phyloP scores from a whole-genome alignment of 2,329 filamentous ascomycete genomes.

The Fusarium coicis region DNA sequence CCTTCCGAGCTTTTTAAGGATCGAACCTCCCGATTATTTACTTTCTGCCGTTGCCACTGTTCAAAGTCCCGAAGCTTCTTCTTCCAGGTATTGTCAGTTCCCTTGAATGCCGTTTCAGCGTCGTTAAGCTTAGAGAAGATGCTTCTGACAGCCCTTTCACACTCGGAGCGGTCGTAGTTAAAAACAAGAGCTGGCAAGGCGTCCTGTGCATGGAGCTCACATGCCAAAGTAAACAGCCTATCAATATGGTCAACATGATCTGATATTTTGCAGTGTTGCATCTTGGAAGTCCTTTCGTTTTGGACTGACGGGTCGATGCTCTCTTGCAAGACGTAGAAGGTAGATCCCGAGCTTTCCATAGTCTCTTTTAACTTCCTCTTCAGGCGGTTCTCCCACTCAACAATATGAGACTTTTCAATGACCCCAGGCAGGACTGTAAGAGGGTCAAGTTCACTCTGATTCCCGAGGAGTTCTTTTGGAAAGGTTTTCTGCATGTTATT shows the following conservation, averaged over 20 bases:
- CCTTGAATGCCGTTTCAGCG: constrained; percentile 52
- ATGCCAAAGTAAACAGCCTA: constrained; percentile 63
- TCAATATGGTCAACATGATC: not conserved
- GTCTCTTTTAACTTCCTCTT: constrained; percentile 69
- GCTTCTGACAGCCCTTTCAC: constrained; percentile 66
- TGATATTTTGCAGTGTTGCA: not conserved
- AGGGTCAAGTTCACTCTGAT: constrained; percentile 48
- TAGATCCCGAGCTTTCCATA: constrained; percentile 62
- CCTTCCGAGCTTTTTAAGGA: not conserved
- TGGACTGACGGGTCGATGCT: not conserved
- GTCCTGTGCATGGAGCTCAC: constrained; percentile 69
- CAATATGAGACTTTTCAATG: constrained; percentile 72
- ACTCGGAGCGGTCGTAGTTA: constrained; percentile 76
- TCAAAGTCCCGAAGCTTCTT: not conserved
- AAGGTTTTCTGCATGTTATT: constrained; percentile 64
- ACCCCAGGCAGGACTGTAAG: constrained; percentile 60
- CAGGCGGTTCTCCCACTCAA: constrained; percentile 71
- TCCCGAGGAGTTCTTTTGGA: not conserved
- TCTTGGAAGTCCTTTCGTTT: constrained; percentile 11
- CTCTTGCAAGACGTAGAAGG: constrained; percentile 45
- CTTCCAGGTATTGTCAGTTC: constrained; percentile 59
- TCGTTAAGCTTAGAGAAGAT: not conserved
- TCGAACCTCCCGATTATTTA: not conserved
- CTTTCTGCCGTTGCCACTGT: not conserved
- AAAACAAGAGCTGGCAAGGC: constrained; percentile 81